Percentiles rank a stretch among this genome's conserved stretches.
These are phyloP conservation scores for Ampelocalamus luodianensis DNA, from an alignment of 176 grass and related monocot genomes.

Conservation along the genomic window DNA sequence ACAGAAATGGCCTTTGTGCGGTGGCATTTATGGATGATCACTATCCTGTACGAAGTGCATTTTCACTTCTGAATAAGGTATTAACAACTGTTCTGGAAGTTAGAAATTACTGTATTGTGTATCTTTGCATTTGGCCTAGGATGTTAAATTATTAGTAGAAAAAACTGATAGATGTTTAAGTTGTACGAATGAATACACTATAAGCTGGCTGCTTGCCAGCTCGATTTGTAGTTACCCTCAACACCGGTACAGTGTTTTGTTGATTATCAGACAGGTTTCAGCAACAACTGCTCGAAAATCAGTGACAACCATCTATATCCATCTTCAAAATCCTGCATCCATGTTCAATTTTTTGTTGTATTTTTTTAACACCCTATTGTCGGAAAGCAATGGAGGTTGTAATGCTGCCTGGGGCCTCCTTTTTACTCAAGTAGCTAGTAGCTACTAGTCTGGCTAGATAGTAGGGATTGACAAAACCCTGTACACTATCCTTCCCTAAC, in stretches of 20 bases:
- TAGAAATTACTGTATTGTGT: neutral
- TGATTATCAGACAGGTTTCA: neutral
- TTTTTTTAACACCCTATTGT: neutral
- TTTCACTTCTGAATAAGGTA: conserved; percentile 94
- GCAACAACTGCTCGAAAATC: neutral
- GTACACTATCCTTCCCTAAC: too few species aligned
- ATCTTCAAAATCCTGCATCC: neutral
- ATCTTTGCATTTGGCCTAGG: neutral
- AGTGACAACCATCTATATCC: neutral
- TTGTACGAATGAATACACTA: neutral
- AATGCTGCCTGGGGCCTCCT: too few species aligned
- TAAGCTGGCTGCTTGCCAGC: neutral
- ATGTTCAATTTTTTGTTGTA: neutral
- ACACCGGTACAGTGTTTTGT: neutral
- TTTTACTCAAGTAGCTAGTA: too few species aligned
- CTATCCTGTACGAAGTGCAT: conserved; percentile 92
- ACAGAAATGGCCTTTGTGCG: conserved; percentile 77
- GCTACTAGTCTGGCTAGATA: neutral
- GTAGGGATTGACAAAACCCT: too few species aligned
- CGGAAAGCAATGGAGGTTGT: neutral
- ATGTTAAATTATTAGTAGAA: neutral
- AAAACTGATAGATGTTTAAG: neutral
- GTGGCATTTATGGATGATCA: conserved; percentile 97
- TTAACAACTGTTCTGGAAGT: neutral
- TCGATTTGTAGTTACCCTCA: neutral